These are phyloP conservation scores for Vigna radiata DNA, from an alignment of 306 rosid genomes.

Conservation along the genomic window DNA sequence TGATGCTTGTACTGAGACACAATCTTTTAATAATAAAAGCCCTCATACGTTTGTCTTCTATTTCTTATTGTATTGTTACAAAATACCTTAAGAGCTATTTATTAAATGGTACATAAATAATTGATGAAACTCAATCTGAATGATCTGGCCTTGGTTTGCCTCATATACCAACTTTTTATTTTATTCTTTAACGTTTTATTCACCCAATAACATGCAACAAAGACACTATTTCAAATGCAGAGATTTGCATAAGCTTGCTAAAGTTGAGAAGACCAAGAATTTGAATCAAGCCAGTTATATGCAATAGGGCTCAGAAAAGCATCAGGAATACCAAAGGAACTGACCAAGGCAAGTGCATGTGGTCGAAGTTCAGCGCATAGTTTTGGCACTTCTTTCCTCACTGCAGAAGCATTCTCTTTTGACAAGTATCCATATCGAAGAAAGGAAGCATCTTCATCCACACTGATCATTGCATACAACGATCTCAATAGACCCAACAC, in stretches of 20 bases:
- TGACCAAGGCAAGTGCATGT: slow-evolving; percentile 85
- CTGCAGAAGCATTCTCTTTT: slow-evolving; percentile 59
- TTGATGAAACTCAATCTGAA: not conserved
- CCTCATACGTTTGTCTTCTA: too few relatives aligned
- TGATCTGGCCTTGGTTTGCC: not conserved
- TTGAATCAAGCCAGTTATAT: slow-evolving; percentile 81
- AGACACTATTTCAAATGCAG: slow-evolving; percentile 19
- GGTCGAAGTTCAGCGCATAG: slow-evolving; percentile 81
- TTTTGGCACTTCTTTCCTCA: slow-evolving; percentile 80
- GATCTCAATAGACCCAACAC: slow-evolving; percentile 70
- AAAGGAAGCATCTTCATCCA: slow-evolving; percentile 87
- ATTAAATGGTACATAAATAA: too few relatives aligned
- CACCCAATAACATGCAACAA: not conserved
- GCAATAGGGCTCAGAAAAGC: slow-evolving; percentile 91
- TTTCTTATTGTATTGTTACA: too few relatives aligned
- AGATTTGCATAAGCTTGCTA: slow-evolving; percentile 45
- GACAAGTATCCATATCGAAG: slow-evolving; percentile 84
- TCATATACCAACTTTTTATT: not conserved
- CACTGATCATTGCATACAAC: slow-evolving; percentile 71
- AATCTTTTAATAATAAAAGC: too few relatives aligned
- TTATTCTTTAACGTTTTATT: not conserved
- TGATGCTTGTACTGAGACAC: too few relatives aligned
- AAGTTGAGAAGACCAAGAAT: slow-evolving; percentile 74
- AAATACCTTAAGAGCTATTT: not conserved
- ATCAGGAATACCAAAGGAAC: slow-evolving; percentile 92